Conservation (phyloP, 2,329 filamentous ascomycete genomes). For the Alternaria triticina region DNA sequence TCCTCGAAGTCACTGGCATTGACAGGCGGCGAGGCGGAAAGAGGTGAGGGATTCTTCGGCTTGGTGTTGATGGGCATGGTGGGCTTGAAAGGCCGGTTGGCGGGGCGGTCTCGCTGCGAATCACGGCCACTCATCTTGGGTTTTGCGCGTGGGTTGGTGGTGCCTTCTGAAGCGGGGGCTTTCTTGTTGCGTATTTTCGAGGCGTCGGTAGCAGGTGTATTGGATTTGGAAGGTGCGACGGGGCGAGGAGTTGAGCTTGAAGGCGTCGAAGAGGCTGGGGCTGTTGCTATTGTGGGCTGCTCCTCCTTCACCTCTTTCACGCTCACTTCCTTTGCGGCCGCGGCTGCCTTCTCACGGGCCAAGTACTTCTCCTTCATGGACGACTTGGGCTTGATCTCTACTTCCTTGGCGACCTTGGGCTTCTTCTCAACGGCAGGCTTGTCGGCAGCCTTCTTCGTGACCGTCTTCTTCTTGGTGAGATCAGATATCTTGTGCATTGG, state of each 20-base stretch:
- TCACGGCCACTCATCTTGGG: conserved; percentile 38
- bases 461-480: conserved; percentile 53
- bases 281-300: conserved; percentile 24
- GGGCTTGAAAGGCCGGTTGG: conserved; percentile 33
- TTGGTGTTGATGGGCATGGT: conserved; percentile 54
- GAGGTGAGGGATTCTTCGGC: conserved; percentile 66
- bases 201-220: conserved; percentile 27
- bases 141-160: conserved; percentile 37
- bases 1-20: conserved; percentile 65
- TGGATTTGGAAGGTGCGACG: conserved; percentile 26
- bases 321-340: conserved; percentile 30
- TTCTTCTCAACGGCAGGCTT: conserved; percentile 48
- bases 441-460: conserved; percentile 51
- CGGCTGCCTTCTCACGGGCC: conserved; percentile 24
- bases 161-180: conserved; percentile 24
- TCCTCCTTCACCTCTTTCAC: conserved; percentile 34
- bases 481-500: conserved; percentile 48
- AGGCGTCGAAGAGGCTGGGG: conserved; percentile 20
- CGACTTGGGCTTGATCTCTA: conserved; percentile 29
- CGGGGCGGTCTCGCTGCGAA: conserved; percentile 24
- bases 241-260: conserved; percentile 22
- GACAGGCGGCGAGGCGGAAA: conserved; percentile 66
- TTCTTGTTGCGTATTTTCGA: conserved; percentile 41
- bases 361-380: conserved; percentile 34
- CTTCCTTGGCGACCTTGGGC: conserved; percentile 16